Base-by-base conservation (phyloP, 768 basidiomycete species). In the Rhodotorula paludigena region DNA sequence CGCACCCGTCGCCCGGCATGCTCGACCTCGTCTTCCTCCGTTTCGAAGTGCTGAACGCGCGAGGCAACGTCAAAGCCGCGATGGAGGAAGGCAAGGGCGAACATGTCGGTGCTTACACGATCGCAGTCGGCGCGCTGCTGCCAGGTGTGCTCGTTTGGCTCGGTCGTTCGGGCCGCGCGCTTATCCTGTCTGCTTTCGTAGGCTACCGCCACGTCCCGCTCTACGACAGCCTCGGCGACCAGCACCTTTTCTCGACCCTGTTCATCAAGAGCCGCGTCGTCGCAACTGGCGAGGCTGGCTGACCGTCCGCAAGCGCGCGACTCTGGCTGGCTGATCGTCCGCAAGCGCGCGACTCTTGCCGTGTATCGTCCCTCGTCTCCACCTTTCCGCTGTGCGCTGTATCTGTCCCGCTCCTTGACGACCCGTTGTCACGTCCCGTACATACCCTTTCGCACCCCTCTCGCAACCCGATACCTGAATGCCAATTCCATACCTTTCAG, bases 231-330 rank as follows among this genome's bases (percentile, higher is more conserved):
- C 87, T 92, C 76, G 84, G 90, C 51, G 87, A 88, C 45, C 91
- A 92, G 75, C 89, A 87, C 75, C 81, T 97, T 57, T 97, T 93
- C 78, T 90, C 92, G 32, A 92, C 92, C n/a, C 81, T 98, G 25
- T 96, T 97, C 74, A 86, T 94, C 30, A 49, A 44, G 16, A 54
- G 55, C 15, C 21, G 42, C 25, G 59, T 71, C 57, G 45, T 47
- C 28, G 11, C 51, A 2, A 45, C 28, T 1, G n/a, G 47, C 55
- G 25, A 57, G 55, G n/a, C 36, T 9, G 51, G 33, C 47, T 49
- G 35, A 16, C 12, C 36, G 10, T 11, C 18, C 25, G n/a, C 25
- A 14, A n/a, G 33, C 35, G 23, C 12, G n/a, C n/a, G 30, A 28
- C 18, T 25, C 48, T 10, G 55, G n/a, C 36, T 9, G 51, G 33